Percentiles rank a stretch among this genome's conserved stretches.
phyloP scores from a whole-genome alignment of 306 rosid species.

The Lathyrus tuberosus region DNA sequence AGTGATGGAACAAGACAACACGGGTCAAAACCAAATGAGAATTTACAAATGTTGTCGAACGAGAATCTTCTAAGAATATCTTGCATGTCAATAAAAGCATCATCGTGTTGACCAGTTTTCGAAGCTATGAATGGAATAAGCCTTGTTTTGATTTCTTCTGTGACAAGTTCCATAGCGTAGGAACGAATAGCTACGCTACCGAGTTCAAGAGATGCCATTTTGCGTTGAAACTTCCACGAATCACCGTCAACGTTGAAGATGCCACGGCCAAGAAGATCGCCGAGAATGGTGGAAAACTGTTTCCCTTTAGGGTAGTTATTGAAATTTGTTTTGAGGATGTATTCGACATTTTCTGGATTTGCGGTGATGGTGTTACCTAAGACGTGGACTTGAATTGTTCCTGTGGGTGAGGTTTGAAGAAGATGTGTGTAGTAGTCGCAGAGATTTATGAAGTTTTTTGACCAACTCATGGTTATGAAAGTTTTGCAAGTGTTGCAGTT shows the following conservation, averaged over 20 bases:
- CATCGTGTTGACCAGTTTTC: background rate
- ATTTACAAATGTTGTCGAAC: slow-evolving; percentile 69
- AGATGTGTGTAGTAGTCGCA: slow-evolving; percentile 87
- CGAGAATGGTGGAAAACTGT: slow-evolving; percentile 70
- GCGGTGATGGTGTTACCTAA: slow-evolving; percentile 69
- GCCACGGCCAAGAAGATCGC: slow-evolving; percentile 82
- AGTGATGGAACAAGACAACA: slow-evolving; percentile 57
- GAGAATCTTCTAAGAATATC: slow-evolving; percentile 77
- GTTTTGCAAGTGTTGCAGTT: slow-evolving; percentile 61
- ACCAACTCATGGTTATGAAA: slow-evolving; percentile 58
- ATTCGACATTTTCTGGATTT: slow-evolving; percentile 70
- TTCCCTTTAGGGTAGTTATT: slow-evolving; percentile 82
- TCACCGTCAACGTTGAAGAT: slow-evolving; percentile 88
- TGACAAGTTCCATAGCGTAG: slow-evolving; percentile 58
- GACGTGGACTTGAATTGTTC: slow-evolving; percentile 68
- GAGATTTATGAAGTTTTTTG: slow-evolving; percentile 45
- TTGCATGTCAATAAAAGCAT: slow-evolving; percentile 58
- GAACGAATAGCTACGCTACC: slow-evolving; percentile 69
- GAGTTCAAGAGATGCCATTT: slow-evolving; percentile 77
- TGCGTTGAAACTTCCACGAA: slow-evolving; percentile 73
- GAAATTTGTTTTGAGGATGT: slow-evolving; percentile 75
- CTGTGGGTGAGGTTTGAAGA: slow-evolving; percentile 52
- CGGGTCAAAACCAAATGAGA: slow-evolving; percentile 87
- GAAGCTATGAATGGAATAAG: slow-evolving; percentile 50
- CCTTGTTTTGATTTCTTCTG: slow-evolving; percentile 50